Percentiles rank a stretch among this genome's conserved stretches.
Conservation (phyloP, 805 yeast species). For the Schwanniomyces polymorphus region DNA sequence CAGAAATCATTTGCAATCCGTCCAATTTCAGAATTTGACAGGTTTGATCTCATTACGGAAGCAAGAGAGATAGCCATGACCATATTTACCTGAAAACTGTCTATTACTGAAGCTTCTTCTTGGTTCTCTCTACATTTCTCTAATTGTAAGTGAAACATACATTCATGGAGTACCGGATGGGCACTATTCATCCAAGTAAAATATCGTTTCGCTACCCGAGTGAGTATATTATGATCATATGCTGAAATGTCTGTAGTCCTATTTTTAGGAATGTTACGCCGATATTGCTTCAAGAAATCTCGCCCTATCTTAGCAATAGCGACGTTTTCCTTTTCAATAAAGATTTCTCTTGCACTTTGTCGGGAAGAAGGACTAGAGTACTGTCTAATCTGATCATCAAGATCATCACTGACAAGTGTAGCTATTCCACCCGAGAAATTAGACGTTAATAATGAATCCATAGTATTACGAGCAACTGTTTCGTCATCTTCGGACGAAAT, state of each 20-base stretch:
- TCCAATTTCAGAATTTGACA: constrained; percentile 11
- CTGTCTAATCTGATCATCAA: constrained; percentile 7
- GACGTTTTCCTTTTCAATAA: constrained; percentile 10
- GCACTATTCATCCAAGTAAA: constrained; percentile 12
- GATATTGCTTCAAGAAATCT: constrained; percentile 7
- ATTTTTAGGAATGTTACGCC: constrained; percentile 6
- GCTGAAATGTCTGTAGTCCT: constrained; percentile 8
- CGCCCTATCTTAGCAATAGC: constrained; percentile 10
- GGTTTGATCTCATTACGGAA: constrained; percentile 9
- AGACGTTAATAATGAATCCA: constrained; percentile 6
- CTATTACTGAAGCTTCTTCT: constrained; percentile 6
- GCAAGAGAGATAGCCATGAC: constrained; percentile 11
- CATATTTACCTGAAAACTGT: constrained; percentile 10
- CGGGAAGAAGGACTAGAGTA: constrained; percentile 1
- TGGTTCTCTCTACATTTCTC: constrained; percentile 6
- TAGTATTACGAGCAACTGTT: neutral
- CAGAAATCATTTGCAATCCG: constrained; percentile 11
- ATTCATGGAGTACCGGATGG: constrained; percentile 12
- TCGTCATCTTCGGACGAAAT: neutral
- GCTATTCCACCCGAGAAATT: neutral
- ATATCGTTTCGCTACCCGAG: constrained; percentile 7
- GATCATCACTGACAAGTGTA: constrained; percentile 7
- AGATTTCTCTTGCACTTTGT: constrained; percentile 7
- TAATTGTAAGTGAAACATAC: constrained; percentile 6
- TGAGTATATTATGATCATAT: constrained; percentile 8